Evolutionary conservation across 169 alveolate species (phyloP).

Genomic region (Cryptosporidium canis): DNA sequence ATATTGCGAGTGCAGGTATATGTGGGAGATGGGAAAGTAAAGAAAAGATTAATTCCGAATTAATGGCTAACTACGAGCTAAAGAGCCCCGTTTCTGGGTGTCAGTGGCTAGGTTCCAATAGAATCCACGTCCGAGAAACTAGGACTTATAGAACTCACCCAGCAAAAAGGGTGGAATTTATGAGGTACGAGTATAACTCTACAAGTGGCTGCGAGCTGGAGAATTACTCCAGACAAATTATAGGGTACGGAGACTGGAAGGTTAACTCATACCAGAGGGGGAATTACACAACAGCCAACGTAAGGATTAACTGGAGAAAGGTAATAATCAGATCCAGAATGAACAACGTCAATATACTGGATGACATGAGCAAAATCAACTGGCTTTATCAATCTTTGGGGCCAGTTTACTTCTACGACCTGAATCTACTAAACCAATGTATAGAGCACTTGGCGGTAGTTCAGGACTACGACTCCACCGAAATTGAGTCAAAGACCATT

Average conservation of each 20-base stretch:
- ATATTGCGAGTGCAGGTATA: not conserved
- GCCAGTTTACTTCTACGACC: conserved; percentile 38
- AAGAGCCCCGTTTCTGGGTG: conserved; percentile 27
- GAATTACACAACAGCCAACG: not conserved
- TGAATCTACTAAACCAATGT: conserved; percentile 55
- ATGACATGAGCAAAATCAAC: conserved; percentile 27
- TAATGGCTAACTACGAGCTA: not conserved
- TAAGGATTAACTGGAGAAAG: conserved; percentile 46
- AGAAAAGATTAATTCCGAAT: conserved; percentile 25
- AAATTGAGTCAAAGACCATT: not conserved
- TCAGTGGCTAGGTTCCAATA: conserved; percentile 46
- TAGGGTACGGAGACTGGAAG: conserved; percentile 66
- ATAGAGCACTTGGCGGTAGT: conserved; percentile 18
- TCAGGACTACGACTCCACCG: conserved; percentile 11
- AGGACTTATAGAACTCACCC: conserved; percentile 13
- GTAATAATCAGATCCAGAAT: conserved; percentile 29
- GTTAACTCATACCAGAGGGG: not conserved
- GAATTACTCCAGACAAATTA: conserved; percentile 43
- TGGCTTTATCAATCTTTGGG: conserved; percentile 44
- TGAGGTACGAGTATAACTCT: conserved; percentile 54
- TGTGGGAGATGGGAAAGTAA: conserved; percentile 71
- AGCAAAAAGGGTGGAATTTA: conserved; percentile 21
- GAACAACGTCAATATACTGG: conserved; percentile 17
- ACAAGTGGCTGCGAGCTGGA: conserved; percentile 67
- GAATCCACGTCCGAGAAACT: conserved; percentile 54